These are phyloP conservation scores for Nelumbo lutea DNA, from an alignment of 164 flowering plant species.

Conservation along the genomic window DNA sequence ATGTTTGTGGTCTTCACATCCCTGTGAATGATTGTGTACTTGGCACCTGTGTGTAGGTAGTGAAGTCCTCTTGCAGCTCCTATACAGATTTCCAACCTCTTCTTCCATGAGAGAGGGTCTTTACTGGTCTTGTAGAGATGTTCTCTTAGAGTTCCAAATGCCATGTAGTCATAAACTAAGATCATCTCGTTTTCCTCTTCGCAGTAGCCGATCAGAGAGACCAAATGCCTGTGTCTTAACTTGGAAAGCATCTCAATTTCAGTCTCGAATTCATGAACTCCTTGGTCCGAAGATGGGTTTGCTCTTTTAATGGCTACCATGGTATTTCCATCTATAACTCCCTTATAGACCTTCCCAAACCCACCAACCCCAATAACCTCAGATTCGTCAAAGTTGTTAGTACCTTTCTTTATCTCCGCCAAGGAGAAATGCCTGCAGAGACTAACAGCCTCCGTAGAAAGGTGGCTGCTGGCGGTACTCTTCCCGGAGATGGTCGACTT, in stretches of 20 bases:
- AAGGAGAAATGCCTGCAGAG: slow-evolving; percentile 51
- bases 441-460: slow-evolving; percentile 30
- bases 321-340: slow-evolving; percentile 43
- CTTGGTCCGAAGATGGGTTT: slow-evolving; percentile 67
- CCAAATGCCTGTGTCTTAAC: slow-evolving; percentile 52
- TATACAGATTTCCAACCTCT: slow-evolving; percentile 42
- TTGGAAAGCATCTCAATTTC: slow-evolving; percentile 65
- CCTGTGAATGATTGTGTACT: slow-evolving; percentile 45
- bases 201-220: slow-evolving; percentile 49
- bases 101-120: slow-evolving; percentile 42
- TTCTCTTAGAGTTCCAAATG: slow-evolving; percentile 47
- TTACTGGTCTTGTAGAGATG: slow-evolving; percentile 37
- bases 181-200: slow-evolving; percentile 52
- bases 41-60: slow-evolving; percentile 52
- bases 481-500: slow-evolving; percentile 37
- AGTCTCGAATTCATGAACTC: slow-evolving; percentile 53
- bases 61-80: slow-evolving; percentile 52
- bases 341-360: slow-evolving; percentile 63
- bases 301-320: slow-evolving; percentile 66
- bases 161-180: slow-evolving; percentile 58
- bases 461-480: slow-evolving; percentile 31
- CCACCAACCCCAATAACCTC: slow-evolving; percentile 65
- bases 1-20: slow-evolving; percentile 61
- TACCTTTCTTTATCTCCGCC: slow-evolving; percentile 39
- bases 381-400: slow-evolving; percentile 51